phyloP scores from a whole-genome alignment of 1,284 basidiomycete species.

The Ceratobasidium sp. region DNA sequence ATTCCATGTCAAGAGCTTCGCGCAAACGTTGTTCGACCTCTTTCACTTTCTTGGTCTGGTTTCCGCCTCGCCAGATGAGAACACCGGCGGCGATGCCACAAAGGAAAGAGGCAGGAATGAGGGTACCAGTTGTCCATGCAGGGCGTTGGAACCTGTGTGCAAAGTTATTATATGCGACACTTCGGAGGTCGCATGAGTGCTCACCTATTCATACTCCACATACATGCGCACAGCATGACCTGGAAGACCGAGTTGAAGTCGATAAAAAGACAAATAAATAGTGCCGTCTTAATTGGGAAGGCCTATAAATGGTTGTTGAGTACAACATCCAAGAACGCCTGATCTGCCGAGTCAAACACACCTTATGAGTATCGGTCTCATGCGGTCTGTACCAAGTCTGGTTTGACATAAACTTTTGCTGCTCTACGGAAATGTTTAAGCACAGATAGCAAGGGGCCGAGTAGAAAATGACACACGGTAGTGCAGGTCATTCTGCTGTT shows the following conservation, averaged over 20 bases:
- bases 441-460: background rate
- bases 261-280: constrained; percentile 71
- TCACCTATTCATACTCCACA: constrained; percentile 77
- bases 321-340: background rate
- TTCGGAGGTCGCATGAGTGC: background rate
- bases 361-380: constrained; percentile 83
- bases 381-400: constrained; percentile 90
- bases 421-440: constrained; percentile 57
- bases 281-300: constrained; percentile 76
- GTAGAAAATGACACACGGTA: constrained; percentile 60
- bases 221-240: constrained; percentile 75
- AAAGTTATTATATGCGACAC: background rate
- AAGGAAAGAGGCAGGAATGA: constrained; percentile 79
- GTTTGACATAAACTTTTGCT: constrained; percentile 68
- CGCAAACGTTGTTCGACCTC: constrained; percentile 75
- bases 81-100: constrained; percentile 83
- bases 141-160: constrained; percentile 50
- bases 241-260: constrained; percentile 86
- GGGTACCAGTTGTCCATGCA: constrained; percentile 62
- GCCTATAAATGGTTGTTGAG: constrained; percentile 57
- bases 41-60: constrained; percentile 77
- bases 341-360: constrained; percentile 48
- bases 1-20: constrained; percentile 65
- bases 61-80: constrained; percentile 79
- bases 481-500: constrained; percentile 71